Base-by-base conservation (phyloP, 352 stramenopile species). In the Phytophthora pisi region DNA sequence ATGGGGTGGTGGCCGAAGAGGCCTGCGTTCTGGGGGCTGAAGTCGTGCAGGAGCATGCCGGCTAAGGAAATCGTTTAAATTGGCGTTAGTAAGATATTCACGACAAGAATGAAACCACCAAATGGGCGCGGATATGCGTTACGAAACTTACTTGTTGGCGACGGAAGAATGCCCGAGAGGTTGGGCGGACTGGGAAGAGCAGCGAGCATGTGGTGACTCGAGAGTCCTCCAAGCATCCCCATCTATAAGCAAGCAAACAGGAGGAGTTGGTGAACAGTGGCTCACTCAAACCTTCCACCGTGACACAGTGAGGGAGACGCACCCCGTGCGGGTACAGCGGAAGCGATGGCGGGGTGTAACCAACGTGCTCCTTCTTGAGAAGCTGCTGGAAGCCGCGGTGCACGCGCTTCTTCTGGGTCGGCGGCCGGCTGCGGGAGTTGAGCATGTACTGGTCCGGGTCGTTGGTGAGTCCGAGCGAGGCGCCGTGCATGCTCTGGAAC, bases 381-480 rank as follows among this genome's bases (percentile, higher is more conserved):
- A 93, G 66, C 64, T 92, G 86, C 72, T 93, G 86, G 56, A 92
- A 92, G n/a, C 86, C 75, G 24, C 83, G 81, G 28, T 90, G 83
- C 57, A 89, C 78, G 2, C 86, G 74, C 53, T 93, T 92, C 70
- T 92, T 93, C 54, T 86, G 77, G 7, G 61, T 66, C 20, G 64
- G 66, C 31, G 65, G 60, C 49, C 64, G 58, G n/a, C 57, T 73
- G 7, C 72, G 56, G 4, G 75, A 74, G 61, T 78, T 74, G n/a
- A 86, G 72, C 64, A 84, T 70, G 55, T 90, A 88, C 42, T 92
- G 80, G 40, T 91, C 84, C 4, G 74, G 78, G n/a, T 92, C 84
- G 43, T 90, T 91, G 2, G 72, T 83, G 31, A 90, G 75, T 45
- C 74, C 79, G 4, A 90, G 68, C 24, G 78, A 73, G 10, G 74